Base-by-base conservation (phyloP, 352 stramenopile genomes). In the Globisporangium radiosum region DNA sequence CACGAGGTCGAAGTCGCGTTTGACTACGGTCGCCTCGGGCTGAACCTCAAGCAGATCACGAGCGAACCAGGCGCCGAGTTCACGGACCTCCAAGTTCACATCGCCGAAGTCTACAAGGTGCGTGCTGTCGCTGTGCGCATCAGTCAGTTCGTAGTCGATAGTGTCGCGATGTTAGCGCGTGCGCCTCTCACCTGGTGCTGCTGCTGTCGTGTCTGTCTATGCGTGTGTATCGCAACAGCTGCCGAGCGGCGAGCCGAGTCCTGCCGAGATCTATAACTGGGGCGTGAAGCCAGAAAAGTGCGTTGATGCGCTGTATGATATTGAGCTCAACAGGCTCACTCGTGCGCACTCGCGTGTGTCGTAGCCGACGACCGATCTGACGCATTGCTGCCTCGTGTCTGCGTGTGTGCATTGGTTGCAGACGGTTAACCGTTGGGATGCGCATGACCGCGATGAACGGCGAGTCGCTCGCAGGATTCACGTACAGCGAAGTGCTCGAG, bases 201-300 rank as follows among this genome's bases (percentile, higher is more conserved):
- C 25, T 25, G 25, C 25, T 47, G 2, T 25, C 1, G 10, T 39
- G 39, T 44, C 11, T 5, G 38, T 57, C 49, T 9, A 5, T 40
- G 3, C n/a, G 17, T 52, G 15, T 67, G 15, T 56, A 47, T 3
- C 48, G 15, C 7, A 25, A 6, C 58, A 86, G 76, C 62, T 94
- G 11, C 71, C 75, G 15, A 93, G 85, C 47, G 85, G 85, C 25
- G 79, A 92, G 69, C 78, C 85, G 43, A 92, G 81, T 66, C 85
- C 85, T 47, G 85, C 85, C 6, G 85, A 94, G 68, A 90, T 94
- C 60, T 95, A 95, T 73, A 95, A 95, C 65, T 95, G 85, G 85
- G 87, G 85, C 63, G 82, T 93, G 53, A 95, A 95, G 52, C 83
- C 85, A 25, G 85, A 93, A 63, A 90, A 92, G 80, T 85, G 53